Evolutionary conservation across 192 early-diverging fungal species (phyloP), one percentile per base, ranked within the genome.

Genomic region (Podila verticillata): DNA sequence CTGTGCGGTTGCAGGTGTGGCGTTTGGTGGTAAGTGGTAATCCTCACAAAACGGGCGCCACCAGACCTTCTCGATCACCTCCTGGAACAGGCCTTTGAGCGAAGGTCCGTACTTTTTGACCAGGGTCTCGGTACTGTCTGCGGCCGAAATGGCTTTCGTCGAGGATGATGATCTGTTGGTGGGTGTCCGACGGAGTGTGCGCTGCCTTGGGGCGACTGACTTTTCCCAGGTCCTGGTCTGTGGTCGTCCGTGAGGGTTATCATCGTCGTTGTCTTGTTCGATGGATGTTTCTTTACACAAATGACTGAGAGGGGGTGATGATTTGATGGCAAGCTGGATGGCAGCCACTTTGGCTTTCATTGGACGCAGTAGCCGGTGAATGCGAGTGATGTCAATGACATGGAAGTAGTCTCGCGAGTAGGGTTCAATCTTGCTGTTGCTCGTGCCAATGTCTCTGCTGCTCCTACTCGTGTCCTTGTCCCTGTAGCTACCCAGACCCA

Each of bases 1-100:
- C 2, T n/a, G 1, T 24, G 59, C n/a, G 10, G 69, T 57, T 1
- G 24, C 24, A 7, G 60, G 51, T 13, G 64, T 57, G 1, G 68
- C 28, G 48, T 67, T 68, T 30, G 63, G 32, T 3, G 77, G 77
- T 0, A 80, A 35, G 28, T 64, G 61, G 22, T 80, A 57, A 61
- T 80, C 58, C 19, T 80, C 77, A 28, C 77, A 80, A 10, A 72
- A 68, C 2, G 77, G 77, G 2, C 63, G 77, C 77, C 77, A 80
- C 77, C 77, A 80, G 31, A 68, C 34, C 39, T 80, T 80, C 15
- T 80, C 70, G 39, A 80, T 28, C 1, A 64, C 39, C 6, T 80
- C 77, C 57, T 63, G 71, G 47, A 68, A 80, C 7, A 44, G 63
- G 15, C 68, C 61, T 5, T 24, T 47, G 8, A 80, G 66, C 22